A percentile compares a stretch with the other conserved stretches of the same genome.
Conservation (phyloP, 202 grass and related monocot species). For the Sporobolus alterniflorus region DNA sequence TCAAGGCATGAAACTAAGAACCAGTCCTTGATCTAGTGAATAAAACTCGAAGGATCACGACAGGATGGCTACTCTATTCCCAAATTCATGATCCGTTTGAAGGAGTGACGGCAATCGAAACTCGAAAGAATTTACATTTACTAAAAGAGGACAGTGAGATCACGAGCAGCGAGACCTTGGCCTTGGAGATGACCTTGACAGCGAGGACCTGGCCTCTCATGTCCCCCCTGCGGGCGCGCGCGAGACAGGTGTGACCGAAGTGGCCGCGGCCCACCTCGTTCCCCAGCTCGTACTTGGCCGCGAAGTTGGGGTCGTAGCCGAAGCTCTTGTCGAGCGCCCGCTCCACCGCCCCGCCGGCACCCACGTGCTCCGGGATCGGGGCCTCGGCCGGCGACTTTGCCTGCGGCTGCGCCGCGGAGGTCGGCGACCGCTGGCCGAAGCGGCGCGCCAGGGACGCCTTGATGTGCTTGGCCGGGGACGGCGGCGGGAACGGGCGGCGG, state of each 20-base stretch:
- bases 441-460: conserved; percentile 85
- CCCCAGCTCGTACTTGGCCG: conserved; percentile 88
- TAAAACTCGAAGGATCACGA: conserved; percentile 4
- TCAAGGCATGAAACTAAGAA: conserved; percentile 11
- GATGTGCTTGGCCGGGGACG: conserved; percentile 97
- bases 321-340: conserved; percentile 88
- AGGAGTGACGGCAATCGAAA: conserved; percentile 21
- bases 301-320: conserved; percentile 87
- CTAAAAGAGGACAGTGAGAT: conserved; percentile 29
- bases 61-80: not conserved
- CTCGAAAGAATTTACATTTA: not conserved
- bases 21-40: conserved; percentile 15
- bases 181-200: conserved; percentile 97
- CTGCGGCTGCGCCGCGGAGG: conserved; percentile 18
- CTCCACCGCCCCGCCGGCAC: conserved; percentile 33
- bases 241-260: conserved; percentile 93
- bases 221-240: conserved; percentile 85
- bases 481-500: conserved; percentile 87
- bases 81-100: not conserved
- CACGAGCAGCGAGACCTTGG: conserved; percentile 61
- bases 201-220: conserved; percentile 83
- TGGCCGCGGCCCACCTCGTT: conserved; percentile 95
- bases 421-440: conserved; percentile 49
- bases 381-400: conserved; percentile 31
- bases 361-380: conserved; percentile 59